Evolutionary conservation across 2,329 filamentous ascomycete species (phyloP).

Genomic region (Fusarium sp.): DNA sequence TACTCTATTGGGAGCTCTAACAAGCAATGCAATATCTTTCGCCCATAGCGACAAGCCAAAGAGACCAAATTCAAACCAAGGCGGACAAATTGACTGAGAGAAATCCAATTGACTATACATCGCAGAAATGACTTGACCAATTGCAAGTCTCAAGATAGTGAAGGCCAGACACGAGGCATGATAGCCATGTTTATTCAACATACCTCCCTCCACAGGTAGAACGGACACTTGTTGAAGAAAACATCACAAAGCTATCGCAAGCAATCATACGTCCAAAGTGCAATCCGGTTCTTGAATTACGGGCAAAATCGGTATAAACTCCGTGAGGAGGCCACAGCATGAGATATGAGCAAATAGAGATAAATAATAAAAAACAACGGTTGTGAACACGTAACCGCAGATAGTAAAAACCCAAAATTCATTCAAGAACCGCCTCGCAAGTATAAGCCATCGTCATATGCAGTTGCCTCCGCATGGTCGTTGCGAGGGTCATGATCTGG

Average conservation of each 20-base stretch:
- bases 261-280: conserved; percentile 19
- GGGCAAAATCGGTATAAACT: conserved; percentile 43
- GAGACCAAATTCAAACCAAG: not conserved
- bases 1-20: not conserved
- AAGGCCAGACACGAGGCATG: not conserved
- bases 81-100: not conserved
- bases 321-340: conserved; percentile 39
- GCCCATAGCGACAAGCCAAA: not conserved
- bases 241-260: not conserved
- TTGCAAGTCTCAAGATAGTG: not conserved
- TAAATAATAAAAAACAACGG: conserved; percentile 30
- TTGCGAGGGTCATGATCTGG: conserved; percentile 17
- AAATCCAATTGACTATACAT: not conserved
- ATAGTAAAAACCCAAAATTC: conserved; percentile 41
- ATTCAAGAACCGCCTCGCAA: conserved; percentile 45
- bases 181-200: not conserved
- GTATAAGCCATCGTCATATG: conserved; percentile 42
- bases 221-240: not conserved
- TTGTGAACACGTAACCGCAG: conserved; percentile 28
- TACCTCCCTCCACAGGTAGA: not conserved
- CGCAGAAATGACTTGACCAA: not conserved
- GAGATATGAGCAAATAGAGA: conserved; percentile 36
- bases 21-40: not conserved
- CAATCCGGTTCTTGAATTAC: conserved; percentile 42
- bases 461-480: conserved; percentile 29